These are phyloP conservation scores for Vachellia collinsii DNA, from an alignment of 306 rosid species.

Conservation along the genomic window DNA sequence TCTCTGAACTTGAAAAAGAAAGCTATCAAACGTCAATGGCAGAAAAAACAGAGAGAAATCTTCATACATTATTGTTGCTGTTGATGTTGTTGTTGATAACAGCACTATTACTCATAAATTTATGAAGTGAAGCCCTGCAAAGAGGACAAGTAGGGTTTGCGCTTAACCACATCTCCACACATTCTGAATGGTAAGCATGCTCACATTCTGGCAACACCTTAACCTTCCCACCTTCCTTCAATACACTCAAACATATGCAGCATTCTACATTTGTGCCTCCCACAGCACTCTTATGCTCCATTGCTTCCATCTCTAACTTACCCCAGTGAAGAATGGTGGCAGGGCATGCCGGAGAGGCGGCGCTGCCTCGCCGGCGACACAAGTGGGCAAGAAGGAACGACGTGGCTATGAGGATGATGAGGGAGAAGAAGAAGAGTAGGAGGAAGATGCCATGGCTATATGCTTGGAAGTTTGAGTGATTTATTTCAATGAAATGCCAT, in stretches of 20 bases:
- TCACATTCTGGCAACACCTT: conserved; percentile 45
- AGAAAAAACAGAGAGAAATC: background rate
- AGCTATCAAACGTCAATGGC: background rate
- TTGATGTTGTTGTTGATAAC: background rate
- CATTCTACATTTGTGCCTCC: conserved; percentile 32
- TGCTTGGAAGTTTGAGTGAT: conserved; percentile 29
- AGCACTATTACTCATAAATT: background rate
- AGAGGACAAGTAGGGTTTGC: conserved; percentile 53
- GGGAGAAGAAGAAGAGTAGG: conserved; percentile 24
- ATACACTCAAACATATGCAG: conserved; percentile 51
- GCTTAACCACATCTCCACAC: conserved; percentile 52
- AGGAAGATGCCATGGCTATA: conserved; percentile 31
- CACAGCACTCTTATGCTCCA: background rate
- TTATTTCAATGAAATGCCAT: conserved; percentile 33
- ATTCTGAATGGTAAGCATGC: conserved; percentile 52
- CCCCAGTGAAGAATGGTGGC: background rate
- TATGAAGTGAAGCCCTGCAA: conserved; percentile 45
- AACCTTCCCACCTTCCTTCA: conserved; percentile 45
- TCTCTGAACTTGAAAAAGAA: background rate
- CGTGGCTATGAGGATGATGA: conserved; percentile 30
- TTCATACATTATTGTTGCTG: too few species aligned
- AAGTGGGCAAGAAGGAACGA: conserved; percentile 32
- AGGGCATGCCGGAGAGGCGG: background rate
- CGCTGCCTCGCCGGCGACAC: conserved; percentile 5
- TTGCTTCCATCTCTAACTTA: conserved; percentile 12